A percentile compares a stretch with the other conserved stretches of the same genome.
These are phyloP conservation scores for Chlorella vulgaris DNA, from an alignment of 139 green algal genomes.

Conservation along the genomic window DNA sequence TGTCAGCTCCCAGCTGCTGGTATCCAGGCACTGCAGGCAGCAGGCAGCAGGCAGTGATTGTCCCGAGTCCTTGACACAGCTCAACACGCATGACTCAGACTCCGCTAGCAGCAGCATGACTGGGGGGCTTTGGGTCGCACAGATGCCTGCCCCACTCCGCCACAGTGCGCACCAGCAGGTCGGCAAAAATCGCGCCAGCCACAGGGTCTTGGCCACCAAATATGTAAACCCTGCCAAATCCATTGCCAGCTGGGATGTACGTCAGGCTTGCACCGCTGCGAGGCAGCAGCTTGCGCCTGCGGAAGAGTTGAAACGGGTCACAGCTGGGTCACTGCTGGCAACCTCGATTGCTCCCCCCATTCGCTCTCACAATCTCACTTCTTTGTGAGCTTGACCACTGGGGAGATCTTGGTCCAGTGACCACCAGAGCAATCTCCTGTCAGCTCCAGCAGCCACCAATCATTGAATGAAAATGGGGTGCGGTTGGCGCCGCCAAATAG, in stretches of 20 bases:
- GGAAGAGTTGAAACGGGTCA: not conserved
- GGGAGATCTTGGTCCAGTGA: slow-evolving; percentile 42
- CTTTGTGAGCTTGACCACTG: slow-evolving; percentile 14
- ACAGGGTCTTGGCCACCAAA: slow-evolving; percentile 64
- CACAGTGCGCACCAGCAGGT: slow-evolving; percentile 7
- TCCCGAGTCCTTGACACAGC: not conserved
- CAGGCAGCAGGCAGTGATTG: too few relatives aligned
- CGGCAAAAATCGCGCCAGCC: slow-evolving; percentile 2
- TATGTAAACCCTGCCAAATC: slow-evolving; percentile 55
- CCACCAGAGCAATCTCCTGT: not conserved
- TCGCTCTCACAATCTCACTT: not conserved
- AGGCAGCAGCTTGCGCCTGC: slow-evolving; percentile 55
- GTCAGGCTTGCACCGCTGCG: slow-evolving; percentile 62
- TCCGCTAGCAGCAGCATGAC: not conserved
- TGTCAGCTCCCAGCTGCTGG: slow-evolving; percentile 24
- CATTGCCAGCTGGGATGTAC: not conserved
- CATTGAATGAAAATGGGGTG: slow-evolving; percentile 42
- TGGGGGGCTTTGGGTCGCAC: not conserved
- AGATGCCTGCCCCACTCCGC: too few relatives aligned
- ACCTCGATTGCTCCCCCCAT: not conserved
- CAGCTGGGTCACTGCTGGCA: not conserved
- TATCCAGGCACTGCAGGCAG: slow-evolving; percentile 17
- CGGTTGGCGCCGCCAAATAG: slow-evolving; percentile 66
- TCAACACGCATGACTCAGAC: not conserved
- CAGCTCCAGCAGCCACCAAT: slow-evolving; percentile 64